phyloP scores from a whole-genome alignment of 306 rosid genomes.

The Hylodesmum podocarpum region DNA sequence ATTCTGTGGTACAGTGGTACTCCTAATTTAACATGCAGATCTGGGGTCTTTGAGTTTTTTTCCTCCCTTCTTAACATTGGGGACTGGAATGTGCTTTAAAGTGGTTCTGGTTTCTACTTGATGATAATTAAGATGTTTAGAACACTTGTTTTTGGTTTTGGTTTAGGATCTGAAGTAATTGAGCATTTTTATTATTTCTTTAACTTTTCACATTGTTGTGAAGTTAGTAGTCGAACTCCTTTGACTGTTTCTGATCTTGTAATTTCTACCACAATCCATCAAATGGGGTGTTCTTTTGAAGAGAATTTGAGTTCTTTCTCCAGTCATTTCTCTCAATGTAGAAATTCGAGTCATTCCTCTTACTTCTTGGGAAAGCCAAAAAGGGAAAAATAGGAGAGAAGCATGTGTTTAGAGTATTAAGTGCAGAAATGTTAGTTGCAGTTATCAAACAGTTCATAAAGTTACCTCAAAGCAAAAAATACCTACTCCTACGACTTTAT shows the following conservation, averaged over 20 bases:
- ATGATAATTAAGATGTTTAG: conserved; percentile 25
- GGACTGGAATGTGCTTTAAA: conserved; percentile 36
- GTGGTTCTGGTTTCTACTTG: conserved; percentile 11
- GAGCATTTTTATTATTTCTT: background rate
- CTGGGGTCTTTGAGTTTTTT: conserved; percentile 39
- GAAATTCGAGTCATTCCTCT: conserved; percentile 22
- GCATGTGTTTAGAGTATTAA: conserved; percentile 17
- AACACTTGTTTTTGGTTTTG: conserved; percentile 15
- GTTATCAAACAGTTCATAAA: background rate
- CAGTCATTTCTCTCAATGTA: conserved; percentile 5
- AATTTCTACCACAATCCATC: conserved; percentile 25
- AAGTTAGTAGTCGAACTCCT: conserved; percentile 51
- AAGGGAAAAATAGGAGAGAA: background rate
- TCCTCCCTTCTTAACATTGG: conserved; percentile 4
- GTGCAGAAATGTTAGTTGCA: conserved; percentile 10
- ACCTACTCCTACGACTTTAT: conserved; percentile 17
- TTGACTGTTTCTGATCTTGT: conserved; percentile 21
- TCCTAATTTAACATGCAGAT: conserved; percentile 43
- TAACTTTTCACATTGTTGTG: background rate
- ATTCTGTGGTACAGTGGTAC: background rate
- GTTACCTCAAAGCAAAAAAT: conserved; percentile 16
- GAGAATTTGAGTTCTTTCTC: conserved; percentile 16
- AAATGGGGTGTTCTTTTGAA: conserved; percentile 23
- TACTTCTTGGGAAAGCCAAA: background rate
- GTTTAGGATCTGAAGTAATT: conserved; percentile 35